Conservation (phyloP, 331 rosid species). For the Telfairia occidentalis region DNA sequence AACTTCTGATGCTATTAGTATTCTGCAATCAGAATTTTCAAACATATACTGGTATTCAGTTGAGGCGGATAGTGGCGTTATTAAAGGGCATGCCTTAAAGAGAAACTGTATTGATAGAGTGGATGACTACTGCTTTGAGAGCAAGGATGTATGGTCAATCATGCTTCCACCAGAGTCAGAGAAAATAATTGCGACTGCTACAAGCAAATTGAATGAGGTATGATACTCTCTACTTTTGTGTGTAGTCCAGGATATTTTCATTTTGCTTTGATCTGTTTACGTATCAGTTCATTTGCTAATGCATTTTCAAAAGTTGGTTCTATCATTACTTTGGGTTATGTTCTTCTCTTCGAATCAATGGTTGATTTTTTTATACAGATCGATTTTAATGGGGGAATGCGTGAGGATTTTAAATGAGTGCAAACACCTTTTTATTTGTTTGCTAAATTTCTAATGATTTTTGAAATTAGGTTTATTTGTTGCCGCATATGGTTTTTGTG, state of each 20-base stretch:
- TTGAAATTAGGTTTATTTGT: not conserved
- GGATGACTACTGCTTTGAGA: slow-evolving; percentile 70
- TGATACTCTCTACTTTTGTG: not conserved
- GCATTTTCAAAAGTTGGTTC: not conserved
- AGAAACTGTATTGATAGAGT: slow-evolving; percentile 40
- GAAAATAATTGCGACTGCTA: slow-evolving; percentile 59
- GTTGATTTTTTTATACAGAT: not conserved
- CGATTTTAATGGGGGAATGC: not conserved
- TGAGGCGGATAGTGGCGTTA: slow-evolving; percentile 54
- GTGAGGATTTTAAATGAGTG: not conserved
- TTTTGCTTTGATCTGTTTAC: not conserved
- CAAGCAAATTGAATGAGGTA: slow-evolving; percentile 78
- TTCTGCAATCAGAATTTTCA: slow-evolving; percentile 56
- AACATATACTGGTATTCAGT: slow-evolving; percentile 92
- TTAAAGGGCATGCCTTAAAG: slow-evolving; percentile 79
- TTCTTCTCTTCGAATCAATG: not conserved
- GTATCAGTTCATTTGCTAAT: not conserved
- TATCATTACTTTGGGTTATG: not conserved
- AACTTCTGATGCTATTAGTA: slow-evolving; percentile 66
- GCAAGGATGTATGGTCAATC: slow-evolving; percentile 74
- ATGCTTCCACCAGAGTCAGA: slow-evolving; percentile 88
- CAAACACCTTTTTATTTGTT: not conserved
- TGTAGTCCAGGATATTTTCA: not conserved
- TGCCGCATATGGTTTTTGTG: not conserved
- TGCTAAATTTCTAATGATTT: not conserved